phyloP scores from a whole-genome alignment of 225 moss, liverwort and hornwort species.

The Physcomitrellopsis africana region DNA sequence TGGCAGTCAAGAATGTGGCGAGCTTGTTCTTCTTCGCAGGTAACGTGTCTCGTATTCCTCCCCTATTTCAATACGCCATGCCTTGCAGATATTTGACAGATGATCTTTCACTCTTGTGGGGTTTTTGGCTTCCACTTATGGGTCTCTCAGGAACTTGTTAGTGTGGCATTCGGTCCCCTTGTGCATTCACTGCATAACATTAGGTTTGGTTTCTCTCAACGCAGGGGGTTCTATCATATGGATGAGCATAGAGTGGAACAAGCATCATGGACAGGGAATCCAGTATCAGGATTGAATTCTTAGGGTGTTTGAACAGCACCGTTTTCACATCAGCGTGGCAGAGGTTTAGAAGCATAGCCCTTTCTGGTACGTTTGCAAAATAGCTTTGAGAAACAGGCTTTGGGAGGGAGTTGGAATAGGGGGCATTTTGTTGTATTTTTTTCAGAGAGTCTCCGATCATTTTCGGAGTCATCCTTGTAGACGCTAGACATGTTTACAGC shows the following conservation, averaged over 20 bases:
- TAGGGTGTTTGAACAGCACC: not conserved
- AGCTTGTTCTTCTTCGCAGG: constrained; percentile 78
- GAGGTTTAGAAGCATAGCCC: not conserved
- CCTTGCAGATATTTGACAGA: not conserved
- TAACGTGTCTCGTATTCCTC: constrained; percentile 10
- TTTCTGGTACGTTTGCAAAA: no score
- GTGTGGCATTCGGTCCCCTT: not conserved
- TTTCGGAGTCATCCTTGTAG: no score
- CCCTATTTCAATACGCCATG: not conserved
- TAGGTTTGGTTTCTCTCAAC: constrained; percentile 12
- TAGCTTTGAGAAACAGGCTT: no score
- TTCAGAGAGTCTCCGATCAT: no score
- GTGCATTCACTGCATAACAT: constrained; percentile 8
- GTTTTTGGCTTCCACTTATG: not conserved
- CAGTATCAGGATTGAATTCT: constrained; percentile 29
- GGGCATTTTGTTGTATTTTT: no score
- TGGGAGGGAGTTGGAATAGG: no score
- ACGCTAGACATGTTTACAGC: no score
- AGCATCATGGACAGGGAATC: constrained; percentile 33
- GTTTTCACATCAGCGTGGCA: not conserved
- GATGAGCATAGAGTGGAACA: constrained; percentile 86
- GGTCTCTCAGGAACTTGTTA: not conserved
- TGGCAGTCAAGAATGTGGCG: constrained; percentile 64
- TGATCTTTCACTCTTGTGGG: not conserved
- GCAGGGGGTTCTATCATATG: constrained; percentile 82